Base-by-base conservation (phyloP, 2,329 filamentous ascomycete genomes). In the Escovopsis weberi region DNA sequence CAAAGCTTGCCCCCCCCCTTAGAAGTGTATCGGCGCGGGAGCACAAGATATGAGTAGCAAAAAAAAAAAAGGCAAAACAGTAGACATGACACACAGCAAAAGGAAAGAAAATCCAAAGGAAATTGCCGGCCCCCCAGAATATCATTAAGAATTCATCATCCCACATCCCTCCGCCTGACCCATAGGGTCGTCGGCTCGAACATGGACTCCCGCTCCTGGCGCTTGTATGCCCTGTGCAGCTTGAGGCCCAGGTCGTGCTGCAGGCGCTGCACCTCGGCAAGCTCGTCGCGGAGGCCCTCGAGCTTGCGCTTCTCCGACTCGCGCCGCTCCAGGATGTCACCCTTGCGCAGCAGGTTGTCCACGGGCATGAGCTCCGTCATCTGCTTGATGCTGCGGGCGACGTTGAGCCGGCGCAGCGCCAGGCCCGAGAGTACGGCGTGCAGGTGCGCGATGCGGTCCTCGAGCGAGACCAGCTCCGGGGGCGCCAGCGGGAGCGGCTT, bases 241-340 rank as follows among this genome's bases (percentile, higher is more conserved):
- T 79, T 80, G 53, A 91, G 63, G 1, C 85, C 85, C 36, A 88
- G 63, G 43, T 91, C 83, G 54, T 89, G 82, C 59, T 87, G 81
- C 59, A 89, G 79, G 48, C 78, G 71, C 59, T 77, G 74, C 26
- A 91, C 75, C 48, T 87, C 82, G 4, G 79, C 74, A 33, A 89
- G 68, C 57, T 88, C 82, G 40, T 63, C 61, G 45, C 73, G 72
- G 41, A 88, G 66, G 19, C 66, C 69, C 48, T 80, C 75, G 0
- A 91, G 76, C 55, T 82, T 85, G 35, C 66, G 62, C 59, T 78
- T 78, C 59, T 78, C 69, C 45, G 56, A 52, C 59, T 75, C 73
- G 39, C 74, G 69, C 56, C 69, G 72, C 38, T 60, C 62, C 39
- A 72, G 50, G 32, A 84, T 78, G 40, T 82, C 74, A 8, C 77